These are phyloP conservation scores for Pythium sukuiense DNA, from an alignment of 352 stramenopile genomes.

Conservation along the genomic window DNA sequence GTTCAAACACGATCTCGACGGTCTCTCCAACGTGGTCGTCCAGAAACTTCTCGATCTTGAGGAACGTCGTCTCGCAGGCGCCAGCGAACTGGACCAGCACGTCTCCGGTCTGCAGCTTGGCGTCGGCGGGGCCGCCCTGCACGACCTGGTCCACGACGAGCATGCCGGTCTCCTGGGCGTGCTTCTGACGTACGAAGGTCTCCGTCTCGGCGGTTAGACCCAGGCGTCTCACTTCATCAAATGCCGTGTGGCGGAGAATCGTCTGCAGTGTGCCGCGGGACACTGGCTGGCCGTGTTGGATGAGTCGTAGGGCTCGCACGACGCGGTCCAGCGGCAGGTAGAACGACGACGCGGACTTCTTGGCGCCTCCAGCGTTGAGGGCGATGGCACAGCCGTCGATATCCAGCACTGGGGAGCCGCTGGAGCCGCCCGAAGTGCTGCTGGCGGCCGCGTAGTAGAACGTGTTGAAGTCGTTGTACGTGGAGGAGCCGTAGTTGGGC, in stretches of 20 bases:
- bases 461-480: conserved; percentile 93
- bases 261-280: conserved; percentile 84
- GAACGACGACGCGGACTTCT: conserved; percentile 87
- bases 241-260: conserved; percentile 88
- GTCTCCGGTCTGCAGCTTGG: conserved; percentile 82
- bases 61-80: conserved; percentile 78
- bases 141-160: conserved; percentile 89
- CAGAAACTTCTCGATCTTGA: conserved; percentile 75
- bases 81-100: conserved; percentile 83
- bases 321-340: conserved; percentile 90
- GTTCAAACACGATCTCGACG: conserved; percentile 73
- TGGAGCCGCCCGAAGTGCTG: conserved; percentile 87
- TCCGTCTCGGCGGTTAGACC: conserved; percentile 74
- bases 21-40: conserved; percentile 69
- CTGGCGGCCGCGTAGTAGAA: conserved; percentile 91
- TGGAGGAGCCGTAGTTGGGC: conserved; percentile 81
- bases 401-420: conserved; percentile 88
- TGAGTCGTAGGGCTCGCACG: conserved; percentile 68
- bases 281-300: conserved; percentile 57
- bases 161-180: conserved; percentile 87
- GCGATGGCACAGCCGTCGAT: conserved; percentile 88
- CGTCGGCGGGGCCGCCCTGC: conserved; percentile 69
- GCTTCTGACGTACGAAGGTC: conserved; percentile 58
- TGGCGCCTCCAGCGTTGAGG: conserved; percentile 90
- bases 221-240: conserved; percentile 87